Conservation (phyloP, 345 rosid species). For the Nasturtium officinale region DNA sequence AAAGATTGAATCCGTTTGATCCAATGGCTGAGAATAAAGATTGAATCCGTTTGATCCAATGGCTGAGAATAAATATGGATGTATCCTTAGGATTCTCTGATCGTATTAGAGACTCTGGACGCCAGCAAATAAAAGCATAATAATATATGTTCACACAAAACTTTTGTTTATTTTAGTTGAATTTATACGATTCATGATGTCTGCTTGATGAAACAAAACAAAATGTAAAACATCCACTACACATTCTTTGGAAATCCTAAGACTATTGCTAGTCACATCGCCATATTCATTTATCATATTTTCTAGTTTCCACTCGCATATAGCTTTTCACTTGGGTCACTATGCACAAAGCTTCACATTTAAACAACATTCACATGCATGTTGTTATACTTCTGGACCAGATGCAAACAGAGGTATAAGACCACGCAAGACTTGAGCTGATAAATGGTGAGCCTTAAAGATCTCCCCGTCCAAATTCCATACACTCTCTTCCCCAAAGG, state of each 20-base stretch:
- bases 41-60: no score
- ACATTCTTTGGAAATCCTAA: not conserved
- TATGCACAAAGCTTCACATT: conserved; percentile 7
- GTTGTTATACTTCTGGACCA: conserved; percentile 76
- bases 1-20: no score
- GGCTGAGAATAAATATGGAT: no score
- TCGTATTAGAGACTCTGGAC: no score
- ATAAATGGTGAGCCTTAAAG: conserved; percentile 80
- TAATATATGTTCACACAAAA: not conserved
- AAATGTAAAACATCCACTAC: not conserved
- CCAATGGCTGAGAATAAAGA: no score
- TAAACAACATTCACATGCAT: not conserved
- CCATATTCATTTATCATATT: conserved; percentile 6
- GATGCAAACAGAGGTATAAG: conserved; percentile 82
- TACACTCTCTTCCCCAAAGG: conserved; percentile 71
- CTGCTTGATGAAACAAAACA: not conserved
- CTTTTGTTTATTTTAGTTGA: not conserved
- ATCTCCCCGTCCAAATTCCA: conserved; percentile 98
- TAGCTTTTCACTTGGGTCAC: not conserved
- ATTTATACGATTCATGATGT: not conserved
- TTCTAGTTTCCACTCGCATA: conserved; percentile 1
- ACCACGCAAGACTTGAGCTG: conserved; percentile 90
- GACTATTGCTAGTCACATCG: not conserved
- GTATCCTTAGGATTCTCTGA: no score
- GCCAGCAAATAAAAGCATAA: no score